Evolutionary conservation across 192 early-diverging fungal genomes (phyloP).

Genomic region (Gigaspora rosea): DNA sequence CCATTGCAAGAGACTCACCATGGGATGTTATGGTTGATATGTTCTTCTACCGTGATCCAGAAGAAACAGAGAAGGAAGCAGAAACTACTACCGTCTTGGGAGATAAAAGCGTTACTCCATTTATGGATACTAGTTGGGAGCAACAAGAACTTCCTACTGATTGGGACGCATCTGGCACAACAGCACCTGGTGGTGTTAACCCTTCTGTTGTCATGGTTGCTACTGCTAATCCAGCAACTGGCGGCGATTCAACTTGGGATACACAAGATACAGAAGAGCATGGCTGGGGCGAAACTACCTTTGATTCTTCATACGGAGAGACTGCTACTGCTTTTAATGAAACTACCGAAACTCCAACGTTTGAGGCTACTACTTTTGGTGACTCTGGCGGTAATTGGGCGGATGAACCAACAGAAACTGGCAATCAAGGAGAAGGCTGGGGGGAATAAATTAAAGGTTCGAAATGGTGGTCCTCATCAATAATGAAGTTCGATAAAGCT

Average conservation of each 20-base stretch:
- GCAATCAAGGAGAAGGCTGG: too few species aligned
- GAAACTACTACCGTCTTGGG: slow-evolving; percentile 62
- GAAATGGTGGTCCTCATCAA: too few species aligned
- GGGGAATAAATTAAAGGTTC: too few species aligned
- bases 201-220: slow-evolving; percentile 47
- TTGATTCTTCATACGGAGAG: not conserved
- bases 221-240: slow-evolving; percentile 19
- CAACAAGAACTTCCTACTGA: slow-evolving; percentile 46
- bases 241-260: slow-evolving; percentile 11
- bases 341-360: too few species aligned
- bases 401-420: not conserved
- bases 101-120: slow-evolving; percentile 39
- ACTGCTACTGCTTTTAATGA: not conserved
- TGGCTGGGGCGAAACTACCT: slow-evolving; percentile 9
- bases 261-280: not conserved
- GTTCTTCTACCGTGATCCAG: slow-evolving; percentile 99
- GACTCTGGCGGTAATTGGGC: slow-evolving; percentile 4
- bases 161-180: slow-evolving; percentile 36
- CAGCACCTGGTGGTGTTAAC: slow-evolving; percentile 47
- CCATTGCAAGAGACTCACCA: slow-evolving; percentile 76
- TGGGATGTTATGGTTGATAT: slow-evolving; percentile 99
- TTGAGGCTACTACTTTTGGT: not conserved
- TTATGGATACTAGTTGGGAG: slow-evolving; percentile 64
- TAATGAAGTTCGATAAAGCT: too few species aligned
- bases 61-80: slow-evolving; percentile 95